phyloP scores from a whole-genome alignment of 129 eudicot species.

The Centrapalus pauciflorus region DNA sequence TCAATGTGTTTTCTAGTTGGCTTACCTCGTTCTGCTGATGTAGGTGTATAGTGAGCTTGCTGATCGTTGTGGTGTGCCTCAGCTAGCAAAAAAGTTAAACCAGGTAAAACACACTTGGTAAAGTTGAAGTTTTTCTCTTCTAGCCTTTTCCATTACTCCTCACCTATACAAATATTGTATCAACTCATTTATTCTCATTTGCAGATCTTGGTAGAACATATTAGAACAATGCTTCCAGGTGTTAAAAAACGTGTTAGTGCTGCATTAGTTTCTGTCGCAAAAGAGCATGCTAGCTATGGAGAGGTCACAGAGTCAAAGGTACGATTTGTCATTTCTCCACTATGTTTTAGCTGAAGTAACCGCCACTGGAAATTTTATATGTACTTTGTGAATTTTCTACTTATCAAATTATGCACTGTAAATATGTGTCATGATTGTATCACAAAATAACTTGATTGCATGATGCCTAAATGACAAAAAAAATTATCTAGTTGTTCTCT shows the following conservation, averaged over 20 bases:
- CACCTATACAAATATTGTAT: background rate
- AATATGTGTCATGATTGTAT: too few species aligned
- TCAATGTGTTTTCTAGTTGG: background rate
- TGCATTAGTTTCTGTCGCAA: conserved; percentile 66
- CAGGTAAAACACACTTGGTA: conserved; percentile 72
- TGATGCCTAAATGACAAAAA: too few species aligned
- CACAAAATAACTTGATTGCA: too few species aligned
- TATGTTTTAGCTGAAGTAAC: too few species aligned
- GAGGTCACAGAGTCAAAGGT: conserved; percentile 88
- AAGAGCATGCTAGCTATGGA: conserved; percentile 96
- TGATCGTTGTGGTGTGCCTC: conserved; percentile 95
- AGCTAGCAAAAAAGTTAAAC: conserved; percentile 90
- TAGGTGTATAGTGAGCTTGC: conserved; percentile 93
- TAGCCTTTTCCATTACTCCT: background rate
- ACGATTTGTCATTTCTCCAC: too few species aligned
- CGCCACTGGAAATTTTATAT: too few species aligned
- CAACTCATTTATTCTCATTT: background rate
- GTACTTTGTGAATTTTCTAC: too few species aligned
- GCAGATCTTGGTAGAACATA: conserved; percentile 72
- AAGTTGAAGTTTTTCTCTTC: too few species aligned
- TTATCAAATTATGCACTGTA: too few species aligned
- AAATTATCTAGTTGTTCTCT: too few species aligned
- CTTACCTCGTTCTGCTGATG: conserved; percentile 6
- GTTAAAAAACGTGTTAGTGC: conserved; percentile 70
- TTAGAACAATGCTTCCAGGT: conserved; percentile 65